Base-by-base conservation (phyloP, 140 eudicot species). In the Oenanthe javanica region DNA sequence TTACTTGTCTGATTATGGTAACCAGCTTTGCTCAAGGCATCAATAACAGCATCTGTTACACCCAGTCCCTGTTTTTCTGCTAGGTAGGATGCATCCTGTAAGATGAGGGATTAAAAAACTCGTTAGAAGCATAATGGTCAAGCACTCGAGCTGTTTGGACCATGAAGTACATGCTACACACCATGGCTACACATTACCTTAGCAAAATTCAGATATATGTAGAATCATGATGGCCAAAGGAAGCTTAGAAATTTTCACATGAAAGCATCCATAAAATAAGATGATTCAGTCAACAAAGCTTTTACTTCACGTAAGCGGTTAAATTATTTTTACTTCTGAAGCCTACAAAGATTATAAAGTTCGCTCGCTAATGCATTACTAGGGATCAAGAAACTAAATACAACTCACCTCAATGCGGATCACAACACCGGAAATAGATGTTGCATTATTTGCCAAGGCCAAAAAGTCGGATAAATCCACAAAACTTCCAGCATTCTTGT, bases 11-110 rank as follows among this genome's bases (percentile, higher is more conserved):
- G 88, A 42, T 66, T 87, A 57, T 77, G 80, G 42, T 82, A 89
- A 49, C 88, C 87, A 70, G 95, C 85, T 63, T 69, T 87, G 77
- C 78, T 81, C 80, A 95, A 81, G 27, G 87, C 92, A 45, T 81
- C 88, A 83, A 87, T 66, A 77, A 95, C 96, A 21, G 92, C 91
- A 70, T 87, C 96, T 15, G 86, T 87, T 57, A 95, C 88, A 42
- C 89, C 88, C 78, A 95, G 79, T 21, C 97, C 97, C 78, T 88
- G 87, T 4, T 67, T 67, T 67, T 86, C 79, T 54, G 97, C 98
- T 45, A 94, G 87, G 87, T 92, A 95, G 42, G 87, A 85, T 25
- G 97, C 99, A 83, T 95, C 87, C 97, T 95, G 92, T 64, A 82
- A 47, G 46, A 72, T 18, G 46, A 15, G 75, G 74, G 52, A 71